Conservation (phyloP, 78 protist species). For the Chrysochromulina tobinii region DNA sequence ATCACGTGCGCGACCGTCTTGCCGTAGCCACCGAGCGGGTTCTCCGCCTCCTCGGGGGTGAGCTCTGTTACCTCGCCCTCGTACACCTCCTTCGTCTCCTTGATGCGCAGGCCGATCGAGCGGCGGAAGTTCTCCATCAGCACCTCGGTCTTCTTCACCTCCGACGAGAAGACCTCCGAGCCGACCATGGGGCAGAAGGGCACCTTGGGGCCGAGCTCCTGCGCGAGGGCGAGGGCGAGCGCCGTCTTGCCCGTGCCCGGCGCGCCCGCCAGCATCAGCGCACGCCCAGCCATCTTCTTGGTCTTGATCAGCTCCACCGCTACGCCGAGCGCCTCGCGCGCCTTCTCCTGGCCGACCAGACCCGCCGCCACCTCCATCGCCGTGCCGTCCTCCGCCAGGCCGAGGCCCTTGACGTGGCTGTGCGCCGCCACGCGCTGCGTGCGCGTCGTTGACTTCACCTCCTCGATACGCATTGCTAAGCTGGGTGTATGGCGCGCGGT, state of each 20-base stretch:
- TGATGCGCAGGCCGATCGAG: conserved; percentile 98
- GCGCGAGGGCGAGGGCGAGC: conserved; percentile 94
- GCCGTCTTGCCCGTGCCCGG: conserved; percentile 97
- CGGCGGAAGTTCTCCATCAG: conserved; percentile 98
- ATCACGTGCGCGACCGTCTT: conserved; percentile 93
- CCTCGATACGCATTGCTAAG: conserved; percentile 46
- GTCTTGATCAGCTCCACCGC: conserved; percentile 93
- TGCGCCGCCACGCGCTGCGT: conserved; percentile 94
- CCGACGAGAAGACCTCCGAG: conserved; percentile 93
- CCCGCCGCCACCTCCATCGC: conserved; percentile 88
- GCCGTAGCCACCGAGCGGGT: conserved; percentile 71
- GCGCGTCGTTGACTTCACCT: conserved; percentile 83
- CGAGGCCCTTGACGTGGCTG: conserved; percentile 97
- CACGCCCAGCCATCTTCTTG: conserved; percentile 99
- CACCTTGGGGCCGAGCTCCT: conserved; percentile 97
- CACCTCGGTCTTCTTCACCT: conserved; percentile 97
- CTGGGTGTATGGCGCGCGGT: too few relatives aligned
- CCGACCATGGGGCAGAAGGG: conserved; percentile 99
- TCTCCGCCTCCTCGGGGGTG: conserved; percentile 96
- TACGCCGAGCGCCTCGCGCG: conserved; percentile 98
- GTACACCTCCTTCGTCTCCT: conserved; percentile 98
- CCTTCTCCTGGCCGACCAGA: conserved; percentile 96
- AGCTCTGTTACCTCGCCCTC: conserved; percentile 99
- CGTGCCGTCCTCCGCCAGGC: conserved; percentile 89
- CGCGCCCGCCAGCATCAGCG: conserved; percentile 97